Evolutionary conservation across 129 eudicot species (phyloP).

Genomic region (Chrysanthemum lavandulifolium): DNA sequence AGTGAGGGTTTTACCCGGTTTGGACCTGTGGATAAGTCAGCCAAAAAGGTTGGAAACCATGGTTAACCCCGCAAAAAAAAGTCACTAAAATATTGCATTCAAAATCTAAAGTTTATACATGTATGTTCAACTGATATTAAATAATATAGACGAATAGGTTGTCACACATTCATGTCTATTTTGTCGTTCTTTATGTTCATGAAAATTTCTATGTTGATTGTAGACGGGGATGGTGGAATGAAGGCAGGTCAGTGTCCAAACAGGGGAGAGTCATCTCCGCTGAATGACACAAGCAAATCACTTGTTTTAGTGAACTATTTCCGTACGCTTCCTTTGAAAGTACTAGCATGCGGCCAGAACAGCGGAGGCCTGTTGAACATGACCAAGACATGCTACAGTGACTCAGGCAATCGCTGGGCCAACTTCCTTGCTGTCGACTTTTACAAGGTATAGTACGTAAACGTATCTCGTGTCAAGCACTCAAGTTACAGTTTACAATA

Average conservation of each 20-base stretch:
- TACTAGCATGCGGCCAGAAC: constrained; percentile 67
- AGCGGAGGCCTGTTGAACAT: constrained; percentile 48
- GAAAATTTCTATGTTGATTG: not conserved
- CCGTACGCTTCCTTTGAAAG: constrained; percentile 48
- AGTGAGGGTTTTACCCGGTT: too few species aligned
- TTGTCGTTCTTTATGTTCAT: not conserved
- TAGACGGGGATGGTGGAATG: constrained; percentile 94
- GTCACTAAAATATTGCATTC: too few species aligned
- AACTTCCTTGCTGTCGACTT: constrained; percentile 81
- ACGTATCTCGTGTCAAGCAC: not conserved
- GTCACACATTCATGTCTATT: not conserved
- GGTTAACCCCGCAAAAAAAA: too few species aligned
- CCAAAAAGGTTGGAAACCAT: too few species aligned
- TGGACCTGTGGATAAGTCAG: too few species aligned
- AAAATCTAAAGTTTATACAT: too few species aligned
- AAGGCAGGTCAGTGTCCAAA: constrained; percentile 64
- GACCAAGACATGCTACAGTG: constrained; percentile 63
- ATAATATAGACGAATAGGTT: too few species aligned
- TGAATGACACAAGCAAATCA: constrained; percentile 61
- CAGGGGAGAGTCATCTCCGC: constrained; percentile 62
- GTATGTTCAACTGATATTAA: not conserved
- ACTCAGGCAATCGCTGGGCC: constrained; percentile 80
- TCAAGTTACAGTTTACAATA: not conserved
- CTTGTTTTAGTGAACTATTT: constrained; percentile 75
- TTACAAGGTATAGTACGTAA: constrained; percentile 57